Evolutionary conservation across 2,329 filamentous ascomycete genomes (phyloP).

Genomic region (Xenoacremonium recifei): DNA sequence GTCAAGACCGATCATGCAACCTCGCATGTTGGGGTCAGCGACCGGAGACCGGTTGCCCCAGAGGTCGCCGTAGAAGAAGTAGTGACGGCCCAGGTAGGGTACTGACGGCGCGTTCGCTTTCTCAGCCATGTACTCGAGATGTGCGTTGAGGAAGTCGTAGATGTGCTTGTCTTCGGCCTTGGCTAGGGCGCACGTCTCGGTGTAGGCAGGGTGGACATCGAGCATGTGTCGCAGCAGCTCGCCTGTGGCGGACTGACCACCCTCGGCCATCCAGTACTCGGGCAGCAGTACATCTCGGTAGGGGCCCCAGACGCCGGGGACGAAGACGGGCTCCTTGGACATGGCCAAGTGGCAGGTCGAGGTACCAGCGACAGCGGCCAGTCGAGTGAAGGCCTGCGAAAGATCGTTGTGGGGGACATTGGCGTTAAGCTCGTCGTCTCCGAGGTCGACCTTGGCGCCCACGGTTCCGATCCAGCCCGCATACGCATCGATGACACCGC

Average conservation of each 20-base stretch:
- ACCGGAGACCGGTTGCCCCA: constrained; percentile 96
- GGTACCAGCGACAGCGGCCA: constrained; percentile 92
- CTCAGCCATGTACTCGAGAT: constrained; percentile 73
- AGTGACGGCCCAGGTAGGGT: constrained; percentile 83
- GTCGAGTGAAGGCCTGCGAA: constrained; percentile 86
- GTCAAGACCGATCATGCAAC: constrained; percentile 81
- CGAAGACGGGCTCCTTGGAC: constrained; percentile 90
- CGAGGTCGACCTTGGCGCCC: constrained; percentile 87
- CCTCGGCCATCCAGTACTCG: constrained; percentile 94
- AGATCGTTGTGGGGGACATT: constrained; percentile 76
- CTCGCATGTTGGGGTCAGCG: constrained; percentile 90
- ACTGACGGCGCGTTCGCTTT: constrained; percentile 71
- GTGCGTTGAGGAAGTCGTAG: constrained; percentile 91
- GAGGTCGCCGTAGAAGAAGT: constrained; percentile 98
- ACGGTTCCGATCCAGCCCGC: constrained; percentile 98
- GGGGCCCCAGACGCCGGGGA: constrained; percentile 93
- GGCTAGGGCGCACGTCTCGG: constrained; percentile 74
- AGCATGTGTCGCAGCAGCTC: constrained; percentile 92
- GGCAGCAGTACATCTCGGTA: constrained; percentile 93
- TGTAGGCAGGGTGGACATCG: constrained; percentile 90
- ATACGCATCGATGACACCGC: constrained; percentile 96
- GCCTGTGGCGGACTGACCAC: constrained; percentile 93
- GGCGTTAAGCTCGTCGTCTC: constrained; percentile 62
- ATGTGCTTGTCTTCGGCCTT: constrained; percentile 84
- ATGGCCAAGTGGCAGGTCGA: constrained; percentile 97